Percentiles rank a stretch among this genome's conserved stretches.
phyloP scores from a whole-genome alignment of 495 filamentous ascomycete species.

The Hypoxylon trugodes region DNA sequence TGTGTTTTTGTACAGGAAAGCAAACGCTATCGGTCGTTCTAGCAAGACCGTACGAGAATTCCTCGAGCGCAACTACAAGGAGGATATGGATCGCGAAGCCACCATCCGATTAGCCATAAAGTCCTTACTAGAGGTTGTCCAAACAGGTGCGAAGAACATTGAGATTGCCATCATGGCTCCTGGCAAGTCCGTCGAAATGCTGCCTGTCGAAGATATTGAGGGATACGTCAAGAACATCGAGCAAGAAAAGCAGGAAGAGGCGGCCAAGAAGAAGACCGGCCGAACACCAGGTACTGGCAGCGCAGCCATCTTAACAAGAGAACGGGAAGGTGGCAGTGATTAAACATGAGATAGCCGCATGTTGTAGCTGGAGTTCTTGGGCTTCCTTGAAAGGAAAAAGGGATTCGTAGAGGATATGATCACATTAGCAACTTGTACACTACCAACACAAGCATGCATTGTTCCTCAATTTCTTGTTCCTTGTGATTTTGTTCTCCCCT shows the following conservation, averaged over 20 bases:
- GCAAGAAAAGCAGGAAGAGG: slow-evolving; percentile 98
- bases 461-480: slow-evolving; percentile 23
- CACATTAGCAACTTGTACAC: slow-evolving; percentile 25
- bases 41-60: slow-evolving; percentile 99
- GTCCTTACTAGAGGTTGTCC: slow-evolving; percentile 95
- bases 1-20: slow-evolving; percentile 78
- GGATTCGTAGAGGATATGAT: slow-evolving; percentile 11
- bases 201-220: slow-evolving; percentile 95
- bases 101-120: slow-evolving; percentile 98
- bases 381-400: neutral
- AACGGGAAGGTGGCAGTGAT: slow-evolving; percentile 59
- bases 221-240: slow-evolving; percentile 97
- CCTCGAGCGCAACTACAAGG: slow-evolving; percentile 96
- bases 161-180: slow-evolving; percentile 99
- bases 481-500: slow-evolving; percentile 8
- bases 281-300: slow-evolving; percentile 78
- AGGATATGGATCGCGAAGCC: slow-evolving; percentile 92
- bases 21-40: slow-evolving; percentile 96
- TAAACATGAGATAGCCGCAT: slow-evolving; percentile 23
- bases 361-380: slow-evolving; percentile 6
- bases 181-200: slow-evolving; percentile 91
- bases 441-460: slow-evolving; percentile 28
- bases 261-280: slow-evolving; percentile 92
- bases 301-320: slow-evolving; percentile 78
- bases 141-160: slow-evolving; percentile 99